Conservation (phyloP, 2,329 filamentous ascomycete genomes). For the Xylariaceae sp. region DNA sequence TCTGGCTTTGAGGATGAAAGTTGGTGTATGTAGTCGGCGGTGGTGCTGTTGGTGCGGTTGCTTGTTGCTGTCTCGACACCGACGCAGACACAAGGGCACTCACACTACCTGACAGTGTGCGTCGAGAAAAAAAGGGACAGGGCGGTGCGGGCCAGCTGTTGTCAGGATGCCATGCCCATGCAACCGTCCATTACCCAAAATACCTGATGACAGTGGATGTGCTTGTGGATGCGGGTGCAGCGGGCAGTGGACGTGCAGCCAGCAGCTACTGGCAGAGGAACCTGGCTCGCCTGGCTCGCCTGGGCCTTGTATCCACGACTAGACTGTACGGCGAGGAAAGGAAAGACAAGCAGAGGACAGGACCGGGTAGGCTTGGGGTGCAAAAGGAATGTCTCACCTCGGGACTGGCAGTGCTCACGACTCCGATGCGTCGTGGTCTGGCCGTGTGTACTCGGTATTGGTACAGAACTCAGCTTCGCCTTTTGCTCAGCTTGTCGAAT, state of each 20-base stretch:
- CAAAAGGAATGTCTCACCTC: slow-evolving; percentile 25
- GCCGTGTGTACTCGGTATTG: slow-evolving; percentile 13
- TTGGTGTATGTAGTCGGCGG: slow-evolving; percentile 19
- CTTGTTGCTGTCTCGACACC: slow-evolving; percentile 14
- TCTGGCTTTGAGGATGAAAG: slow-evolving; percentile 1
- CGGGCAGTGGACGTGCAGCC: slow-evolving; percentile 6
- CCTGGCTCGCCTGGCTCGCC: not conserved
- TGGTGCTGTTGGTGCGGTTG: slow-evolving; percentile 6
- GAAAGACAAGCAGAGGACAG: slow-evolving; percentile 15
- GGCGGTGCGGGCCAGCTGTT: slow-evolving; percentile 31
- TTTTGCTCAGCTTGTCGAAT: slow-evolving; percentile 5
- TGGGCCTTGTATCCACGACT: slow-evolving; percentile 3
- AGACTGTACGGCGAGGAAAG: not conserved
- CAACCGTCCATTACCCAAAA: slow-evolving; percentile 19
- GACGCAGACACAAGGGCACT: slow-evolving; percentile 6
- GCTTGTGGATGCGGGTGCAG: no score
- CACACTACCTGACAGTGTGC: slow-evolving; percentile 13
- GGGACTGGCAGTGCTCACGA: slow-evolving; percentile 3
- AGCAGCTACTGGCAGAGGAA: slow-evolving; percentile 4
- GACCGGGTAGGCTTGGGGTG: no score
- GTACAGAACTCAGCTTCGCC: no score
- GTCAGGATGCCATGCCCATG: slow-evolving; percentile 26
- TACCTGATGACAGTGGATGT: slow-evolving; percentile 6
- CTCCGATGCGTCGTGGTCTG: slow-evolving; percentile 3
- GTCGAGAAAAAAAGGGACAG: slow-evolving; percentile 20